Conservation (phyloP, 495 filamentous ascomycete genomes). For the Aspergillus bridgeri region DNA sequence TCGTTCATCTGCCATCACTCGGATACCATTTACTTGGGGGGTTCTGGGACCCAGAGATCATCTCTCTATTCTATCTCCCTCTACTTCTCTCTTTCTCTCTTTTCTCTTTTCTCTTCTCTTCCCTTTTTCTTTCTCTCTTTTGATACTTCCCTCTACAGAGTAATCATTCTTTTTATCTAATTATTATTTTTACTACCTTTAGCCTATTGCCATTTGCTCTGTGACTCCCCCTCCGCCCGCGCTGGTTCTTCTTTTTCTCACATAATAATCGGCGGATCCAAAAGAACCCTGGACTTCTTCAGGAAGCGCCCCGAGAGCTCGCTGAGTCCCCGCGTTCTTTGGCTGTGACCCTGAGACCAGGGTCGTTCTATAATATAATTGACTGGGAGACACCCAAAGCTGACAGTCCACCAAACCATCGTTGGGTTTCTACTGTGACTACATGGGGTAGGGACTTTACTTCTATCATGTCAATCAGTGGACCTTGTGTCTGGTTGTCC, state of each 20-base stretch:
- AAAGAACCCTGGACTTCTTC: conserved; percentile 26
- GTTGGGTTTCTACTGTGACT: conserved; percentile 3
- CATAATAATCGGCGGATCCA: conserved; percentile 5
- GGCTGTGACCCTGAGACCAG: conserved; percentile 10
- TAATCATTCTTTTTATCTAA: too few species aligned
- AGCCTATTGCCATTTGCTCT: background rate
- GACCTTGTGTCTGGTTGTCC: conserved; percentile 42
- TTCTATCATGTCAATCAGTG: conserved; percentile 43
- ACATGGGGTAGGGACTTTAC: conserved; percentile 17
- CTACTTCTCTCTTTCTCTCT: background rate
- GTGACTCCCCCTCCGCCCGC: too few species aligned
- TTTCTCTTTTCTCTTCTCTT: background rate
- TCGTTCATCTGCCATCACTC: too few species aligned
- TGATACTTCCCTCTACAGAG: too few species aligned
- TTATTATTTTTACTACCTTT: too few species aligned
- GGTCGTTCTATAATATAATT: background rate
- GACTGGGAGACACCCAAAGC: background rate
- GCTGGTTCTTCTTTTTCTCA: conserved; percentile 6
- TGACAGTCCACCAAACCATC: background rate
- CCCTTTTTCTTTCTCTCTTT: background rate
- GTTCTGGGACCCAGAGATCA: too few species aligned
- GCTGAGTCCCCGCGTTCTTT: conserved; percentile 35
- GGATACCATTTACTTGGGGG: too few species aligned
- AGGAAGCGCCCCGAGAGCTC: conserved; percentile 32
- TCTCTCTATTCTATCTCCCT: too few species aligned